Base-by-base conservation (phyloP, 768 basidiomycete species). In the Auriculariales sp. region DNA sequence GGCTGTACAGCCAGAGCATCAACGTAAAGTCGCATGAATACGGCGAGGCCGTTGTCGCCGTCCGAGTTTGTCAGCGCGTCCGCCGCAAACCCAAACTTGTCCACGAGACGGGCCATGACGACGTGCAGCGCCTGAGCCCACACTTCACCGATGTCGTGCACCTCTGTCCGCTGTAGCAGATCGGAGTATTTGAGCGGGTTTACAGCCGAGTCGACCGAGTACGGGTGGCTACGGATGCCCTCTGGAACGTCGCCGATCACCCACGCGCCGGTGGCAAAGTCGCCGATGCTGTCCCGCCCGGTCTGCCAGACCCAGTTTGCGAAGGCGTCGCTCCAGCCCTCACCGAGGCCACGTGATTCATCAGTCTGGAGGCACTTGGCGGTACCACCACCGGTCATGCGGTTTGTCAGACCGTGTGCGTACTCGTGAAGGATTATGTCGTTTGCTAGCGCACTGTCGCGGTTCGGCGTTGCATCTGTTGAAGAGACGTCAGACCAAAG, bases 251-350 rank as follows among this genome's bases (percentile, higher is more conserved):
- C 61, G 60, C 76, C 69, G 54, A 64, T 69, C 27, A 79, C 78
- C 61, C 76, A 80, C 46, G 67, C 64, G 12, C 76, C 80, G 57
- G 70, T 60, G 45, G 64, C 56, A 50, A 55, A 66, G 57, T 66
- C 61, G 5, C 47, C 42, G 2, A 71, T 61, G 0, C 62, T 58
- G 17, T 61, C 58, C 19, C 67, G 66, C n/a, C 65, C 71, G 54
- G 74, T 55, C 49, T 75, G 56, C 49, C 71, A 65, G 5, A 61
- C 63, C 61, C 62, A n/a, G n/a, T n/a, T n/a, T n/a, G n/a, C n/a
- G n/a, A n/a, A n/a, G n/a, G n/a, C n/a, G n/a, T n/a, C n/a, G 3
- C 73, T 74, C 78, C 79, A 82, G 14, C 77, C 79, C 61, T 83
- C 81, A 35, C 79, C 80, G 71, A 83, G 71, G 12, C 80, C 81